Base-by-base conservation (phyloP, 2,329 filamentous ascomycete genomes). In the Diaporthe vaccinii region DNA sequence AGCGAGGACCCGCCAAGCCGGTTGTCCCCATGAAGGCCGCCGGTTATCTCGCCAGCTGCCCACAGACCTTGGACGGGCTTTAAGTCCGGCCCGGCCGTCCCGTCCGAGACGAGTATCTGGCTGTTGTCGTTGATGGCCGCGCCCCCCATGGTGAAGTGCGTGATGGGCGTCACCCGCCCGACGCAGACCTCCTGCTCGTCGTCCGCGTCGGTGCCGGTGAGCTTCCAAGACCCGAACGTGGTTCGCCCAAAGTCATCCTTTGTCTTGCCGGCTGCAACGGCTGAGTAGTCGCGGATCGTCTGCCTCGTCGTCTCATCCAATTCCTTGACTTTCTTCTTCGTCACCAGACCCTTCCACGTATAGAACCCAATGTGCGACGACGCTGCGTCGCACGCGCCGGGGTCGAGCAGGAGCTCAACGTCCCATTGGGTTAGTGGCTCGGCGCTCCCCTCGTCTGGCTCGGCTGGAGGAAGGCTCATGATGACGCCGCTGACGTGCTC, bases 1-100 rank as follows among this genome's bases (percentile, higher is more conserved):
- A 99, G 91, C n/a, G 96, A 98, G 20, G 97, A 99, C 78, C 97
- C 97, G 86, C 97, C 97, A 44, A 99, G 94, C 88, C 97, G 95
- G 90, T 99, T 99, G 84, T 97, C 96, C 82, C 97, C 97, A 91
- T 93, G 91, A 10, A 93, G 84, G 0, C 91, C 91, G 0, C 91
- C 91, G 0, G 91, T 91, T 25, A 92, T 87, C 83, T 93, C 91
- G 0, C 91, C 91, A 0, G 91, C 91, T 0, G 88, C 91, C 88
- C 90, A 93, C 0, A 93, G 78, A 0, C 91, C 91, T 4, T 84
- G 79, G 46, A 93, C 89, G 0, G 86, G 86, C 44, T 80, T 80
- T 17, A 85, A 80, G 3, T 82, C 79, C 6, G 79, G 79, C 8
- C 84, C 82, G 4, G 79, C 34, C 34, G 34, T 80, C 0, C 78